Evolutionary conservation across 2,329 filamentous ascomycete species (phyloP).

Genomic region (Cordyceps fumosorosea): DNA sequence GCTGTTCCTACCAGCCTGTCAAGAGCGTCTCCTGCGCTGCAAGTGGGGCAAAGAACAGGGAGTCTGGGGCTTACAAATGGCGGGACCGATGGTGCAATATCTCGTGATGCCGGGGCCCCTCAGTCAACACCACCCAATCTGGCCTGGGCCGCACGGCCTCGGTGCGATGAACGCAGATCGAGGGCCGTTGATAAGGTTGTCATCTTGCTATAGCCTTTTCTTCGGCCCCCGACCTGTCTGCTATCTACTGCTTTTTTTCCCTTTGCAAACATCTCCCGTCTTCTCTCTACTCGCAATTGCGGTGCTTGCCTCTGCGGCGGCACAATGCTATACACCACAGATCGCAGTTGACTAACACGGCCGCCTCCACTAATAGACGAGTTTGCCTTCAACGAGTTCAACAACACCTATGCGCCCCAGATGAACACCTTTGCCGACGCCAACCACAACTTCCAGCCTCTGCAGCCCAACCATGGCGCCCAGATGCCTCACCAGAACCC

Average conservation of each 20-base stretch:
- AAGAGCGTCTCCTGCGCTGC: background rate
- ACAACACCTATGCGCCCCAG: slow-evolving; percentile 44
- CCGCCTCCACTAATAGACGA: slow-evolving; percentile 43
- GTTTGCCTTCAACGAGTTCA: slow-evolving; percentile 51
- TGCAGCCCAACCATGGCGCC: slow-evolving; percentile 44
- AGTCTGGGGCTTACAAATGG: slow-evolving; percentile 36
- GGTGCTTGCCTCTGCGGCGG: background rate
- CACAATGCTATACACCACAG: background rate
- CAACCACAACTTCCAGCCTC: slow-evolving; percentile 39
- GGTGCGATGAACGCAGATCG: background rate
- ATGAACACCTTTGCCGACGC: slow-evolving; percentile 34
- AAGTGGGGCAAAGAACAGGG: slow-evolving; percentile 12
- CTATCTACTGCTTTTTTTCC: background rate
- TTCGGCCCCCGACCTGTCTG: background rate
- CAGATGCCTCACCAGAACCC: slow-evolving; percentile 20
- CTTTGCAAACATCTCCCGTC: background rate
- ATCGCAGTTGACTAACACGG: slow-evolving; percentile 24
- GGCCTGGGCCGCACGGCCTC: slow-evolving; percentile 4
- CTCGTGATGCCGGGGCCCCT: slow-evolving; percentile 43
- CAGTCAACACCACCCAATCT: slow-evolving; percentile 1
- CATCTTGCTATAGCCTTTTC: background rate
- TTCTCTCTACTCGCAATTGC: background rate
- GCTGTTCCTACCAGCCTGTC: slow-evolving; percentile 1
- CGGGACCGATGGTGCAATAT: slow-evolving; percentile 51
- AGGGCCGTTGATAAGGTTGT: slow-evolving; percentile 7